Evolutionary conservation across 352 stramenopile genomes (phyloP).

Genomic region (Globisporangium paroecandrum): DNA sequence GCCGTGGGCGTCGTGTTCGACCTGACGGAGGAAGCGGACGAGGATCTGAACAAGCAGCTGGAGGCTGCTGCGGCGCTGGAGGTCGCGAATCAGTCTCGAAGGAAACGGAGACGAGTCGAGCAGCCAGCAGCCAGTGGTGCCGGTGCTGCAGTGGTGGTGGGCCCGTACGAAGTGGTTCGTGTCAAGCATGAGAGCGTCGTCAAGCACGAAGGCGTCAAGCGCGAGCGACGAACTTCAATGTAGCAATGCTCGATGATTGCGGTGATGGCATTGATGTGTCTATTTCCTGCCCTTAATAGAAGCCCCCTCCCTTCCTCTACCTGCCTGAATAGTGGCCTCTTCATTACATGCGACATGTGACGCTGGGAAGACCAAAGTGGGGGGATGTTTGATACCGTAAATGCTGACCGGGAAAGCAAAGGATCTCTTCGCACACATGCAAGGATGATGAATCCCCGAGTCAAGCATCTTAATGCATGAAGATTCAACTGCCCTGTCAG

Average conservation of each 20-base stretch:
- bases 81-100: slow-evolving; percentile 11
- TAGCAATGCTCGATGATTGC: not conserved
- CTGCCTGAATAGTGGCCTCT: not conserved
- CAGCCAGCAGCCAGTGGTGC: not conserved
- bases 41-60: slow-evolving; percentile 34
- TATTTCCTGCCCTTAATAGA: not conserved
- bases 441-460: not conserved
- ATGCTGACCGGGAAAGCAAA: not conserved
- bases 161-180: slow-evolving; percentile 2
- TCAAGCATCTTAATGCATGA: not conserved
- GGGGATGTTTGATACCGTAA: not conserved
- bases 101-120: slow-evolving; percentile 32
- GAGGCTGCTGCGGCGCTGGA: slow-evolving; percentile 22
- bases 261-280: not conserved
- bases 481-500: not conserved
- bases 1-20: slow-evolving; percentile 64
- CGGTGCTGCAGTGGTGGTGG: not conserved
- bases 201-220: not conserved
- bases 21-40: slow-evolving; percentile 54
- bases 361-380: not conserved
- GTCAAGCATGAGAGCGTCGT: slow-evolving; percentile 13
- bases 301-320: not conserved
- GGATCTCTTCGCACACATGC: not conserved
- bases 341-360: not conserved
- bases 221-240: not conserved